phyloP scores from a whole-genome alignment of 1,284 basidiomycete genomes.

The Ustilago cynodontis region DNA sequence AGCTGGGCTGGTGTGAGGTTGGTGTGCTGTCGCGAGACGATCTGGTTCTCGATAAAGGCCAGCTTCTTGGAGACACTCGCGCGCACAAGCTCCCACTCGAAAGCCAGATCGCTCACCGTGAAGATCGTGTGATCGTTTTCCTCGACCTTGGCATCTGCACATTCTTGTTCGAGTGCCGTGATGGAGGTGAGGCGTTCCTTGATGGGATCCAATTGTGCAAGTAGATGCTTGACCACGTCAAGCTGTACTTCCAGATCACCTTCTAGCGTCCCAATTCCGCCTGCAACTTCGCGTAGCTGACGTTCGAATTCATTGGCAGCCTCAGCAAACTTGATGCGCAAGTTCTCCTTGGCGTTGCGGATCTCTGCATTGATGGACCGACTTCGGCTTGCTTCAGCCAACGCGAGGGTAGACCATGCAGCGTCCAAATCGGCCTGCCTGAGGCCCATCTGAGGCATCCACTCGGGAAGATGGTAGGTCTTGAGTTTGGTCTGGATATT shows the following conservation, averaged over 20 bases:
- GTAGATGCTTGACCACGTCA: conserved; percentile 46
- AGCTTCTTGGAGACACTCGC: conserved; percentile 89
- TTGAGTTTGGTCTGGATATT: conserved; percentile 94
- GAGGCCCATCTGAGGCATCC: conserved; percentile 56
- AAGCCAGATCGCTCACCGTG: conserved; percentile 88
- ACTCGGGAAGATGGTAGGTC: conserved; percentile 79
- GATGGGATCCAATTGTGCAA: conserved; percentile 46
- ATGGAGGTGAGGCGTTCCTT: conserved; percentile 41
- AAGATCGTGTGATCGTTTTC: conserved; percentile 97
- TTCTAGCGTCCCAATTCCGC: conserved; percentile 49
- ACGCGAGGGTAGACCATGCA: conserved; percentile 81
- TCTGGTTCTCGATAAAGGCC: conserved; percentile 95
- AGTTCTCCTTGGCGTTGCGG: conserved; percentile 76
- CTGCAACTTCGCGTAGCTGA: conserved; percentile 52
- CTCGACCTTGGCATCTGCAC: conserved; percentile 90
- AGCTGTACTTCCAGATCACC: conserved; percentile 59
- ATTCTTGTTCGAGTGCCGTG: conserved; percentile 73
- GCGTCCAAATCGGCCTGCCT: conserved; percentile 78
- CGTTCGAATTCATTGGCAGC: conserved; percentile 85
- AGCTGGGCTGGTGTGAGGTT: conserved; percentile 94
- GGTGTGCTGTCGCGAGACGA: conserved; percentile 89
- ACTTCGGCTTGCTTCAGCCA: conserved; percentile 82
- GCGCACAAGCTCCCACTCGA: conserved; percentile 86
- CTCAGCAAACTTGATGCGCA: conserved; percentile 85
- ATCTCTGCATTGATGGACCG: conserved; percentile 91